phyloP scores from a whole-genome alignment of 2,329 filamentous ascomycete species.

The Spiromastix sp. region DNA sequence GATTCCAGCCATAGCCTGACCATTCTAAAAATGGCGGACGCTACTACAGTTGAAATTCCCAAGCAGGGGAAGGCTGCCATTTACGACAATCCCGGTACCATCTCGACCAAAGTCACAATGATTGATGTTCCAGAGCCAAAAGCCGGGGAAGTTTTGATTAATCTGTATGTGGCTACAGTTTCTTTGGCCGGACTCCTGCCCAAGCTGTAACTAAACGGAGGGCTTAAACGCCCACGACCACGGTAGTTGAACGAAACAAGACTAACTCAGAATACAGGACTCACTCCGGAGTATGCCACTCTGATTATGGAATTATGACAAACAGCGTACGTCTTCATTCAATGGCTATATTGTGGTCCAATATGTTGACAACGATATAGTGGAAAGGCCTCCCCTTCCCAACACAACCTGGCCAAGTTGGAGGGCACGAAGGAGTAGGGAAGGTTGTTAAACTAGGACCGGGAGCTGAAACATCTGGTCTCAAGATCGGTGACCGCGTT shows the following conservation, averaged over 20 bases:
- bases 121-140: slow-evolving; percentile 56
- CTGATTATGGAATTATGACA: slow-evolving; percentile 48
- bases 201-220: too few relatives aligned
- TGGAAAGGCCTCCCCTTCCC: slow-evolving; percentile 50
- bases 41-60: slow-evolving; percentile 36
- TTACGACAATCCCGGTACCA: slow-evolving; percentile 55
- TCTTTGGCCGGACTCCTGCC: too few relatives aligned
- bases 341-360: background rate
- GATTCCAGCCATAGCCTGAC: too few relatives aligned
- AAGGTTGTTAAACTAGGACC: slow-evolving; percentile 56
- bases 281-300: slow-evolving; percentile 57
- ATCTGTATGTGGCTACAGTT: slow-evolving; percentile 45
- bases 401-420: slow-evolving; percentile 52
- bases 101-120: slow-evolving; percentile 55
- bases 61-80: slow-evolving; percentile 53
- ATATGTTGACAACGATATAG: slow-evolving; percentile 20
- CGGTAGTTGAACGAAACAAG: too few relatives aligned
- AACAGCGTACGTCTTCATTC: slow-evolving; percentile 23
- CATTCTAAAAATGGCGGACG: slow-evolving; percentile 10
- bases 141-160: slow-evolving; percentile 51
- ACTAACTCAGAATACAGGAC: slow-evolving; percentile 36
- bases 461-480: slow-evolving; percentile 42
- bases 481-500: slow-evolving; percentile 58
- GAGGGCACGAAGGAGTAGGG: slow-evolving; percentile 60
- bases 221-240: too few relatives aligned